Conservation (phyloP, 345 rosid species). For the Hibiscus mutabilis region DNA sequence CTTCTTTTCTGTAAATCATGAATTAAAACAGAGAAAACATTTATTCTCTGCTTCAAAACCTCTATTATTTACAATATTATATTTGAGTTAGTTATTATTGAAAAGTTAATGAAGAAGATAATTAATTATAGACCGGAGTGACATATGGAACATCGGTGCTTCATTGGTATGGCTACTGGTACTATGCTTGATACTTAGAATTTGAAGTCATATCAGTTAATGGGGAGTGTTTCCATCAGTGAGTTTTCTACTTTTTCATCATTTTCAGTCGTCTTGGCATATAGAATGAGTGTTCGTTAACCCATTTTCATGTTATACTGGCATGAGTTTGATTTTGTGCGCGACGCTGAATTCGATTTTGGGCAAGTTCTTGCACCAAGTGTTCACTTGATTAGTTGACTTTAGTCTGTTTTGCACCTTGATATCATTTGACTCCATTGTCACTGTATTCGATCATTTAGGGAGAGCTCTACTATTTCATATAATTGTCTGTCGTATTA, state of each 20-base stretch:
- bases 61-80: too few species aligned
- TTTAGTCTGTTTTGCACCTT: not conserved
- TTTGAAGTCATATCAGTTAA: not conserved
- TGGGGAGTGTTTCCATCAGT: not conserved
- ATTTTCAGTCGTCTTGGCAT: not conserved
- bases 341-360: not conserved
- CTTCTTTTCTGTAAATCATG: too few species aligned
- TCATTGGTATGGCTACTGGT: not conserved
- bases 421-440: not conserved
- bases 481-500: not conserved
- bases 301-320: not conserved
- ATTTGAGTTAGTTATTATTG: not conserved
- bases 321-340: not conserved
- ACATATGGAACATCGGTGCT: not conserved
- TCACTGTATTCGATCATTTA: not conserved
- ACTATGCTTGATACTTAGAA: not conserved
- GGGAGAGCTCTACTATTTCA: not conserved
- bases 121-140: not conserved
- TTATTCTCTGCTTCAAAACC: too few species aligned
- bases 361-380: not conserved
- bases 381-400: not conserved
- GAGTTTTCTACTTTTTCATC: not conserved
- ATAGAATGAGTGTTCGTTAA: not conserved
- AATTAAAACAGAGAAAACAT: too few species aligned
- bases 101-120: not conserved